A percentile compares a stretch with the other conserved stretches of the same genome.
Evolutionary conservation across 1,139 yeast genomes (phyloP).

Genomic region (Arxiozyma bovina): DNA sequence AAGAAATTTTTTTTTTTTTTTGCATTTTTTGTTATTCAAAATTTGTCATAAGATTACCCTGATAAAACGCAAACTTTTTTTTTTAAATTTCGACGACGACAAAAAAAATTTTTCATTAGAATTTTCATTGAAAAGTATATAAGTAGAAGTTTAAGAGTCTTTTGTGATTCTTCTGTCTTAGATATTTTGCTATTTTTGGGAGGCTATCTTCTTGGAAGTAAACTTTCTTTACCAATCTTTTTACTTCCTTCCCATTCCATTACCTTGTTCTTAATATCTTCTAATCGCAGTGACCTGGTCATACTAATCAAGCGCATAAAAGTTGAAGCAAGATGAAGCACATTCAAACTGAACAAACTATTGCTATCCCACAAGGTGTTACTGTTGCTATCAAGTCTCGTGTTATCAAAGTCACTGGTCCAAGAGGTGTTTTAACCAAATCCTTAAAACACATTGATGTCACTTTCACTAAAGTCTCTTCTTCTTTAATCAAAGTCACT

Average conservation of each 20-base stretch:
- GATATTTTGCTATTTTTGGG: background rate
- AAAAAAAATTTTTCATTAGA: background rate
- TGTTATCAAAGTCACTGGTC: conserved; percentile 85
- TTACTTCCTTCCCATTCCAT: background rate
- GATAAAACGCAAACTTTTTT: background rate
- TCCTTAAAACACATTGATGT: conserved; percentile 92
- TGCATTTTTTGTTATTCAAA: too few relatives aligned
- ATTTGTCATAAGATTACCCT: conserved; percentile 1
- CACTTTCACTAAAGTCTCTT: conserved; percentile 70
- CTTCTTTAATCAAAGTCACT: conserved; percentile 71
- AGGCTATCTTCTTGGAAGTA: too few relatives aligned
- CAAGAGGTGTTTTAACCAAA: conserved; percentile 94
- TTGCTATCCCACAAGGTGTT: conserved; percentile 93
- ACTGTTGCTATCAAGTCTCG: conserved; percentile 88
- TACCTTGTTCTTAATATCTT: background rate
- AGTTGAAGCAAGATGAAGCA: conserved; percentile 57
- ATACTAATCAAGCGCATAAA: background rate
- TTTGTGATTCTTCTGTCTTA: background rate
- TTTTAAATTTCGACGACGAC: background rate
- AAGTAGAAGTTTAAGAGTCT: background rate
- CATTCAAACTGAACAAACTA: conserved; percentile 88
- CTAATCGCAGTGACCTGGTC: background rate
- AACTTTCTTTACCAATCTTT: background rate
- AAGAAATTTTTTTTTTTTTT: background rate
- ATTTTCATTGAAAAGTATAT: background rate